Evolutionary conservation across 495 filamentous ascomycete species (phyloP).

Genomic region (Hyaloscypha hepaticicola): DNA sequence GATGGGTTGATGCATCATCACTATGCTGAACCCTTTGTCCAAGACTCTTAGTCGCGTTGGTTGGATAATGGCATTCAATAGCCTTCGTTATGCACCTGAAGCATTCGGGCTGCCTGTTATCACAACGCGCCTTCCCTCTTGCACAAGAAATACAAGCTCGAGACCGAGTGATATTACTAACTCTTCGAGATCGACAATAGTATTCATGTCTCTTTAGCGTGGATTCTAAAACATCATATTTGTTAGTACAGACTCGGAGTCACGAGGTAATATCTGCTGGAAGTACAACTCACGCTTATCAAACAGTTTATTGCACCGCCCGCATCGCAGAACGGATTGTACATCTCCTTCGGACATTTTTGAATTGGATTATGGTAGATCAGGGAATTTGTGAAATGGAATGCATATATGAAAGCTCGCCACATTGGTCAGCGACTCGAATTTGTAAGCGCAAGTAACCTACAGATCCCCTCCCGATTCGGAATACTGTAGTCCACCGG

Average conservation of each 20-base stretch:
- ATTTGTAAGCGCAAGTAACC: slow-evolving; percentile 7
- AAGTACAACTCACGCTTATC: slow-evolving; percentile 39
- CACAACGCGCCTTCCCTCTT: slow-evolving; percentile 42
- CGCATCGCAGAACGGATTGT: slow-evolving; percentile 40
- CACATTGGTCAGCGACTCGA: slow-evolving; percentile 40
- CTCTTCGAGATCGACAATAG: slow-evolving; percentile 45
- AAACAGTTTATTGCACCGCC: slow-evolving; percentile 44
- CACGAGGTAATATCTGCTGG: slow-evolving; percentile 7
- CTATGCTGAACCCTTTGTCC: slow-evolving; percentile 14
- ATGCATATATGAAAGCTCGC: slow-evolving; percentile 16
- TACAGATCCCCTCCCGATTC: background rate
- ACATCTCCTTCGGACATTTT: slow-evolving; percentile 35
- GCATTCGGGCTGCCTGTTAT: slow-evolving; percentile 41
- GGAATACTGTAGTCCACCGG: slow-evolving; percentile 27
- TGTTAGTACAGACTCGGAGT: slow-evolving; percentile 28
- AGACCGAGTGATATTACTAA: slow-evolving; percentile 29
- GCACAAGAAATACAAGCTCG: slow-evolving; percentile 46
- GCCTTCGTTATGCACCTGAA: slow-evolving; percentile 42
- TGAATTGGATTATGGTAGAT: slow-evolving; percentile 30
- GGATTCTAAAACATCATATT: slow-evolving; percentile 34
- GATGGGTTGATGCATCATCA: slow-evolving; percentile 18
- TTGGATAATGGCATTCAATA: slow-evolving; percentile 42
- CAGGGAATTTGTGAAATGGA: slow-evolving; percentile 24
- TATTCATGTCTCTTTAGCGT: slow-evolving; percentile 50
- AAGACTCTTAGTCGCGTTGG: slow-evolving; percentile 11